Base-by-base conservation (phyloP, 2,329 filamentous ascomycete genomes). In the Colletotrichum scovillei region DNA sequence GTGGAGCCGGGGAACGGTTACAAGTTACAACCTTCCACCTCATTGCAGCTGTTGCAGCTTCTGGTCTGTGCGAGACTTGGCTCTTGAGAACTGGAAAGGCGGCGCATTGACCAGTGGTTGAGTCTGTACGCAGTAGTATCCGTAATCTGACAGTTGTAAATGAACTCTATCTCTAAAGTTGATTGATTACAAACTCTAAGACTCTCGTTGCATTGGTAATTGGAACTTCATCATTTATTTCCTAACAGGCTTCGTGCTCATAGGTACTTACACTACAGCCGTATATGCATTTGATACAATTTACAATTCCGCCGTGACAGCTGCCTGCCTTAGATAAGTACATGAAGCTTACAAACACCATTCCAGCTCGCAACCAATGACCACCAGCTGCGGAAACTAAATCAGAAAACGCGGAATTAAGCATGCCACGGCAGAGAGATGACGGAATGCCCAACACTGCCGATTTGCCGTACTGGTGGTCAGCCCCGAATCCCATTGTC, bases 31-130 rank as follows among this genome's bases (percentile, higher is more conserved):
- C 14, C 38, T 42, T 42, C 38, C 38, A 35, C 32, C 32, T 35
- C 4, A 42, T 12, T 11, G 42, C 42, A 49, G 42, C 38, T 63
- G 60, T 63, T 38, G 42, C 46, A 24, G 46, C 19, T 24, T 4
- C 46, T 63, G 60, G 60, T 53, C 60, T 63, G 60, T 63, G 60
- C 60, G 55, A 42, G n/a, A 32, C 19, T 28, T 52, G n/a, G 26
- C 30, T 63, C n/a, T 59, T 30, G 24, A 19, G 19, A 8, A 22
- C 42, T 49, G 19, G 42, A 49, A 32, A 62, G 42, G 12, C n/a
- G 19, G 55, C 22, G 12, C 56, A 35, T 24, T 30, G 30, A 14
- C 30, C 19, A 38, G 19, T 22, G 42, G 32, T 9, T 26, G 7
- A n/a, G 24, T 24, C 12, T 9, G 49, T 6, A 28, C 4, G 26